These are phyloP conservation scores for Alternaria panax DNA, from an alignment of 2,329 filamentous ascomycete species.

Conservation along the genomic window DNA sequence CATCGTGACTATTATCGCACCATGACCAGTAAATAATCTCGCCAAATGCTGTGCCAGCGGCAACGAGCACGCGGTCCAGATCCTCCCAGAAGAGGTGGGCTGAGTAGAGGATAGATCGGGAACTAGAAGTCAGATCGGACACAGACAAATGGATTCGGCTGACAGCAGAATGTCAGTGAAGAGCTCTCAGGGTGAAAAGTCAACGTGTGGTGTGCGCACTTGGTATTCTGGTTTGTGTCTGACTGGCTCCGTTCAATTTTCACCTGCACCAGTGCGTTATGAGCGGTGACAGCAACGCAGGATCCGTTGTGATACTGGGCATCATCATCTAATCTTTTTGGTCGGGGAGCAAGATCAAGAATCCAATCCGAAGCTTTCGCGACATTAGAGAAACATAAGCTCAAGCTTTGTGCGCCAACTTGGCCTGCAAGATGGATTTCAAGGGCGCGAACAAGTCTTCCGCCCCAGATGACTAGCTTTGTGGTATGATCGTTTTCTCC, in stretches of 20 bases:
- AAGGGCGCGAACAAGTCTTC: constrained; percentile 58
- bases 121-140: constrained; percentile 66
- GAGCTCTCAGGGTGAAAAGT: not conserved
- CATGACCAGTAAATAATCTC: constrained; percentile 92
- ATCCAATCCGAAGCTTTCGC: constrained; percentile 49
- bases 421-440: constrained; percentile 27
- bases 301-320: constrained; percentile 6
- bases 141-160: constrained; percentile 45
- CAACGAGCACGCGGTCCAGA: constrained; percentile 70
- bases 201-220: constrained; percentile 5
- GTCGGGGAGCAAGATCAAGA: constrained; percentile 38
- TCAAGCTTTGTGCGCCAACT: constrained; percentile 32
- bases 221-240: constrained; percentile 1
- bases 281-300: constrained; percentile 71
- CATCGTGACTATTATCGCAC: constrained; percentile 42
- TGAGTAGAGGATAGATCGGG: constrained; percentile 86
- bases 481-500: constrained; percentile 26
- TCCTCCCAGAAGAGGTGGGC: constrained; percentile 74
- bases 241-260: constrained; percentile 23
- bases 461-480: constrained; percentile 48
- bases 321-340: constrained; percentile 18
- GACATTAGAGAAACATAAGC: constrained; percentile 27
- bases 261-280: constrained; percentile 77
- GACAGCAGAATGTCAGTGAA: constrained; percentile 5
- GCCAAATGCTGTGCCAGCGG: constrained; percentile 91